Percentiles rank a stretch among this genome's conserved stretches.
Conservation (phyloP, 2,329 filamentous ascomycete species). For the Penicillium sp. region DNA sequence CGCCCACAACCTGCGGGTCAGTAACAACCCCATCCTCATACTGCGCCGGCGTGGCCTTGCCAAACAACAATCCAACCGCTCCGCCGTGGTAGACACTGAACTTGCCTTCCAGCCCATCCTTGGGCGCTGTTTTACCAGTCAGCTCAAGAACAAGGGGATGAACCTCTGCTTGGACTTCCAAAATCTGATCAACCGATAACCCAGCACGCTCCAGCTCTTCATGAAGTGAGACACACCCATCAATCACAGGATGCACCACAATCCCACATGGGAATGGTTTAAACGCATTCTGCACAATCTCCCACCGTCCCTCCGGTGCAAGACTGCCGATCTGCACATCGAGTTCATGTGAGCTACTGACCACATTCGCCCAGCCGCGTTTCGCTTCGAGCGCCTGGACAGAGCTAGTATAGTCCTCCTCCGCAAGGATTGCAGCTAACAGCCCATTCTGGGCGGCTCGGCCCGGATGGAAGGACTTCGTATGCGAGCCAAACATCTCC, state of each 20-base stretch:
- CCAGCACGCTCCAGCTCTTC: slow-evolving; percentile 35
- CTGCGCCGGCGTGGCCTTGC: slow-evolving; percentile 52
- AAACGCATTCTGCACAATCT: slow-evolving; percentile 55
- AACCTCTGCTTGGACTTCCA: slow-evolving; percentile 45
- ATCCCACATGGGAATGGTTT: slow-evolving; percentile 60
- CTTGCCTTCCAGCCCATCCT: slow-evolving; percentile 53
- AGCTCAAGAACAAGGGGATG: slow-evolving; percentile 56
- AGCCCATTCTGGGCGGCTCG: slow-evolving; percentile 55
- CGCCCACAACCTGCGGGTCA: slow-evolving; percentile 39
- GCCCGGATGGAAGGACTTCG: slow-evolving; percentile 57
- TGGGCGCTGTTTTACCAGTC: slow-evolving; percentile 52
- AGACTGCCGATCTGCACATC: slow-evolving; percentile 40
- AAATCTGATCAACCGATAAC: slow-evolving; percentile 34
- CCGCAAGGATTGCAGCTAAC: slow-evolving; percentile 48
- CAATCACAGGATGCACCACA: slow-evolving; percentile 57
- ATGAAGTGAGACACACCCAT: slow-evolving; percentile 52
- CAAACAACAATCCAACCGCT: slow-evolving; percentile 52
- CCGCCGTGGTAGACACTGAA: slow-evolving; percentile 58
- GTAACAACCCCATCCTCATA: slow-evolving; percentile 52
- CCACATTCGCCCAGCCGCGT: slow-evolving; percentile 55
- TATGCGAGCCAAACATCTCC: slow-evolving; percentile 57
- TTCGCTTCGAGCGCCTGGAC: slow-evolving; percentile 51
- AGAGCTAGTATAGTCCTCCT: slow-evolving; percentile 52
- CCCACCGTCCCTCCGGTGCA: slow-evolving; percentile 42
- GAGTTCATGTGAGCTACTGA: slow-evolving; percentile 45